Evolutionary conservation across 2,329 filamentous ascomycete species (phyloP), one percentile per base, ranked within the genome.

Genomic region (Xylaria sp.): DNA sequence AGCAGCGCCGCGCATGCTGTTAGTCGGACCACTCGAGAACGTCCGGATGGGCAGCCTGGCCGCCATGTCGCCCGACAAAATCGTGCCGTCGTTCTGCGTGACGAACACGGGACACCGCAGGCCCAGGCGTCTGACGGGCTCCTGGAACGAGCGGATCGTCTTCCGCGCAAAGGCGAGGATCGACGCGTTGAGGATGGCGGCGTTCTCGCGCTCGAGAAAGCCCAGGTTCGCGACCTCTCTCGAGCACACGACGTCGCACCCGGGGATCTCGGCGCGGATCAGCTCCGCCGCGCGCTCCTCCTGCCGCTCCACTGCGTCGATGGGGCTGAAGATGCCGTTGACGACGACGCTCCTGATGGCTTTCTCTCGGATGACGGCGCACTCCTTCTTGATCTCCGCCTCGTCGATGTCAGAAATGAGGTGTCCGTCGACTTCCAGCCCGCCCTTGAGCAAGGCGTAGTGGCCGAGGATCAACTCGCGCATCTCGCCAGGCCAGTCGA

Each of bases 171-270:
- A 89, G 0, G 81, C 75, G 12, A 90, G 78, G 39, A 91, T 88
- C 1, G 87, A 84, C 0, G 88, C 89, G 70, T 91, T 91, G 23
- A 91, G 79, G 20, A 91, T 88, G 1, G 87, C 84, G 0, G 89
- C 88, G 72, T 91, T 91, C 75, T 91, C 89, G 43, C 89, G 82
- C 77, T 90, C 88, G 8, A 90, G 78, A 61, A 89, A 87, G 45
- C 80, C 86, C 12, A 86, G 76, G 69, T 83, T 87, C 15, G 84
- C 85, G 2, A 87, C 83, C 15, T 85, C 83, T 58, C 83, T 83
- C 10, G 85, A 86, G 59, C 81, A 81, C 2, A 87, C 83, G 2
- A 88, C 80, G 60, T 86, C 80, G 57, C 76, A 79, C 0, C 76
- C 81, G 0, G 81, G 80, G 0, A 84, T 74, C 48, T 80, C 79